Percentiles rank a stretch among this genome's conserved stretches.
phyloP scores from a whole-genome alignment of 2,329 filamentous ascomycete genomes.

The Botrytis squamosa region DNA sequence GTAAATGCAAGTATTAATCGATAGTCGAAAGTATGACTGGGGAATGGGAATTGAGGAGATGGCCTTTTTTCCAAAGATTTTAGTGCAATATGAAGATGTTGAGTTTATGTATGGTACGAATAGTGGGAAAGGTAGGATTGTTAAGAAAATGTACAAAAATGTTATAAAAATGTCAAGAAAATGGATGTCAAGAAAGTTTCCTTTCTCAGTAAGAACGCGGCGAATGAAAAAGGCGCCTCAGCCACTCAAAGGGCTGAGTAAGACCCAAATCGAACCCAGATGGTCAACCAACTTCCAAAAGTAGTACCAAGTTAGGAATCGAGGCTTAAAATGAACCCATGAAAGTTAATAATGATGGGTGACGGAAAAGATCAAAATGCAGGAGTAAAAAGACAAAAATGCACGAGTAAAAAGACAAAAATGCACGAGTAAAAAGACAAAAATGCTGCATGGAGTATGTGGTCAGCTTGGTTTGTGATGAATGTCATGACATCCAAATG shows the following conservation, averaged over 20 bases:
- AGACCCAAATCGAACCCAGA: constrained; percentile 6
- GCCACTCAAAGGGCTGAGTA: constrained; percentile 20
- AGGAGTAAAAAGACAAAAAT: background rate
- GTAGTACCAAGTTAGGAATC: constrained; percentile 2
- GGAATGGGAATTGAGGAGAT: background rate
- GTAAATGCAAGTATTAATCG: background rate
- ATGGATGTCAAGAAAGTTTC: background rate
- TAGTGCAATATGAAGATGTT: background rate
- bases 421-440: constrained; percentile 1
- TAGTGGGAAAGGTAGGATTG: background rate
- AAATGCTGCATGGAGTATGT: background rate
- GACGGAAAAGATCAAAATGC: constrained; percentile 3
- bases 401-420: background rate
- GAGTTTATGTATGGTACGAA: background rate
- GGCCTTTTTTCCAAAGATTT: background rate
- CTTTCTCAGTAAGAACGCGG: background rate
- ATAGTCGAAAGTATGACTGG: background rate
- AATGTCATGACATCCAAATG: background rate
- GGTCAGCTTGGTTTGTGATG: constrained; percentile 14
- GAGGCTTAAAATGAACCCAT: constrained; percentile 8
- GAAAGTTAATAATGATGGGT: background rate
- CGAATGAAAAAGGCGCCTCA: constrained; percentile 19
- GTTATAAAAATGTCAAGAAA: background rate
- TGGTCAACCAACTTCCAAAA: background rate
- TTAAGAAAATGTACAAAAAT: background rate